Evolutionary conservation across 129 eudicot genomes (phyloP), one percentile per base, ranked within the genome.

Genomic region (Saussurea involucrata): DNA sequence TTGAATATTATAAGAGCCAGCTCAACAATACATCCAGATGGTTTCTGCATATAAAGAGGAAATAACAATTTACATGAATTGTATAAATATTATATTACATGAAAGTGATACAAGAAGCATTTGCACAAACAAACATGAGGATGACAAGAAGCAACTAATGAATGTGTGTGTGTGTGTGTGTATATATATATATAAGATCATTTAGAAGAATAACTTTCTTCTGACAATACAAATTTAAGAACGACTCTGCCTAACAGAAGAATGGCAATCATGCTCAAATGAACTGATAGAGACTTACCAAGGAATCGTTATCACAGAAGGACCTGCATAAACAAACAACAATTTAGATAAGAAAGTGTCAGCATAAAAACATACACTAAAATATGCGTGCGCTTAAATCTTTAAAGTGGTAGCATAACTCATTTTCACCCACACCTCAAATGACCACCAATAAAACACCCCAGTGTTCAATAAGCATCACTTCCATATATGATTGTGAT

Each of bases 1-100:
- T 87, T 84, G 78, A 89, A 94, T 82, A 86, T 69, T 70, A 94
- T 84, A 24, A 94, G 84, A 12, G 96, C 80, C 74, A 94, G 84
- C 87, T 86, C 93, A 68, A 83, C 85, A 36, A 67, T 34, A 66
- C 86, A 57, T 49, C 80, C 83, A 28, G 90, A 75, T 58, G 90
- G 75, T 80, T 91, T 94, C 98, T 94, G 92, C 37, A 79, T 55
- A 42, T 73, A 10, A 36, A 34, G 6, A 77, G 46, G 36, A 46
- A 15, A 17, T 13, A 24, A 60, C 29, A 60, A 69, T 27, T 3
- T 44, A 44, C 12, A 18, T 6, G 63, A n/a, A 17, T 6, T 55
- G 8, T 55, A 55, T 55, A 20, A 27, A 55, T 55, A 55, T 55
- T 55, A 20, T 55, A 55, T n/a, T 5, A 55, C 63, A 55, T n/a